Conservation (phyloP, 1,284 basidiomycete species). For the Heliocybe sulcata region DNA sequence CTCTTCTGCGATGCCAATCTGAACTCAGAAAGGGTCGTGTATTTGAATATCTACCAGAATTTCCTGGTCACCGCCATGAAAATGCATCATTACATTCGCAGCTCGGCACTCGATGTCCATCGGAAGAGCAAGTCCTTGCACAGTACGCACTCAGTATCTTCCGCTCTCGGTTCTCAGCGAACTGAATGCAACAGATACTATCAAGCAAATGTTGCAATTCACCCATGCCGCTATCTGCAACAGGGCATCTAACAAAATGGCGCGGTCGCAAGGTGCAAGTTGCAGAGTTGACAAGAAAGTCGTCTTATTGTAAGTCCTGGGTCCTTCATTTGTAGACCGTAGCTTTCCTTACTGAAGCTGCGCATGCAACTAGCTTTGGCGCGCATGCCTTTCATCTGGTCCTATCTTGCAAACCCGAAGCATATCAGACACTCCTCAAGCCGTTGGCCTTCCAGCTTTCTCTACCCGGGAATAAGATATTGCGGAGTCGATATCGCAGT, state of each 20-base stretch:
- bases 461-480: constrained; percentile 33
- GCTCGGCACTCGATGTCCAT: constrained; percentile 41
- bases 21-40: constrained; percentile 58
- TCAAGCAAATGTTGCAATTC: constrained; percentile 52
- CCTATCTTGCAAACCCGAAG: constrained; percentile 45
- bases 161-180: not conserved
- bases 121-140: constrained; percentile 43
- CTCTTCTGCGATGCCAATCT: constrained; percentile 74
- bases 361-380: constrained; percentile 57
- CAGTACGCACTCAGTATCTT: constrained; percentile 32
- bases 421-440: constrained; percentile 39
- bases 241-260: constrained; percentile 37
- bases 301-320: constrained; percentile 52
- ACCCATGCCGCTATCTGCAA: constrained; percentile 44
- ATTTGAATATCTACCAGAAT: constrained; percentile 83
- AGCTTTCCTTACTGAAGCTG: not conserved
- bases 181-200: constrained; percentile 32
- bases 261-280: constrained; percentile 26
- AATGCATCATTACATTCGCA: constrained; percentile 75
- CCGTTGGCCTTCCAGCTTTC: constrained; percentile 43
- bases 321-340: constrained; percentile 22
- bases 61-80: constrained; percentile 86
- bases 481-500: constrained; percentile 33
- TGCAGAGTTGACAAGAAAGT: constrained; percentile 40
- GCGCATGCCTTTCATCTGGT: constrained; percentile 68